These are phyloP conservation scores for Sphaerulina vaccinii DNA, from an alignment of 2,329 filamentous ascomycete genomes.

Conservation along the genomic window DNA sequence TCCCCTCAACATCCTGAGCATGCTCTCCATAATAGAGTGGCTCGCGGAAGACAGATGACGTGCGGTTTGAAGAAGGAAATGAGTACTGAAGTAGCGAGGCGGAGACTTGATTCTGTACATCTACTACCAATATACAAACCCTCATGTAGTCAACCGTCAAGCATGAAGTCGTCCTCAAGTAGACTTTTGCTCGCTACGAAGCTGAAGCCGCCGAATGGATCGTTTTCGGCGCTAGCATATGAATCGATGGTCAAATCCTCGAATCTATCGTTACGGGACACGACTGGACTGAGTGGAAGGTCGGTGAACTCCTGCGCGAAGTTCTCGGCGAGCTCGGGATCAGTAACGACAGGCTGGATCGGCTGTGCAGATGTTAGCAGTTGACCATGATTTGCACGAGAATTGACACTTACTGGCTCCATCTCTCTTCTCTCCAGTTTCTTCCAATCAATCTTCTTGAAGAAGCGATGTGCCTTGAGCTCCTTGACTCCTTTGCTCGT, in stretches of 20 bases:
- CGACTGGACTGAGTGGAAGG: constrained; percentile 72
- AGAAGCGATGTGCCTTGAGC: constrained; percentile 93
- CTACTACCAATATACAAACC: no score
- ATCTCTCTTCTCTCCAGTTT: constrained; percentile 78
- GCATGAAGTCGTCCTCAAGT: constrained; percentile 42
- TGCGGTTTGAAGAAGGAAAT: no score
- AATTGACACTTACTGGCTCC: constrained; percentile 53
- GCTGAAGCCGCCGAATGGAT: constrained; percentile 56
- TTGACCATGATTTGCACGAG: background rate
- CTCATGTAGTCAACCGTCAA: constrained; percentile 35
- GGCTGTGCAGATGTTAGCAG: constrained; percentile 46
- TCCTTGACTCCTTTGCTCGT: constrained; percentile 84
- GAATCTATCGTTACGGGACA: constrained; percentile 36
- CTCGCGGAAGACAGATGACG: no score
- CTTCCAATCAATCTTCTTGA: constrained; percentile 94
- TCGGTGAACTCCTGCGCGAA: constrained; percentile 92
- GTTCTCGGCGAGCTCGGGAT: constrained; percentile 94
- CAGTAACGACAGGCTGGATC: constrained; percentile 89
- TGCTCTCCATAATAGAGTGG: no score
- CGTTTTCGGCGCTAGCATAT: constrained; percentile 34
- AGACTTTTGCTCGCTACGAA: constrained; percentile 54
- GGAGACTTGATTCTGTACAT: no score
- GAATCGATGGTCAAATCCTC: constrained; percentile 24
- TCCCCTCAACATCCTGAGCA: no score
- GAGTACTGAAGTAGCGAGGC: no score